Evolutionary conservation across 2,329 filamentous ascomycete species (phyloP), one percentile per base, ranked within the genome.

Genomic region (Sporothrix inflata): DNA sequence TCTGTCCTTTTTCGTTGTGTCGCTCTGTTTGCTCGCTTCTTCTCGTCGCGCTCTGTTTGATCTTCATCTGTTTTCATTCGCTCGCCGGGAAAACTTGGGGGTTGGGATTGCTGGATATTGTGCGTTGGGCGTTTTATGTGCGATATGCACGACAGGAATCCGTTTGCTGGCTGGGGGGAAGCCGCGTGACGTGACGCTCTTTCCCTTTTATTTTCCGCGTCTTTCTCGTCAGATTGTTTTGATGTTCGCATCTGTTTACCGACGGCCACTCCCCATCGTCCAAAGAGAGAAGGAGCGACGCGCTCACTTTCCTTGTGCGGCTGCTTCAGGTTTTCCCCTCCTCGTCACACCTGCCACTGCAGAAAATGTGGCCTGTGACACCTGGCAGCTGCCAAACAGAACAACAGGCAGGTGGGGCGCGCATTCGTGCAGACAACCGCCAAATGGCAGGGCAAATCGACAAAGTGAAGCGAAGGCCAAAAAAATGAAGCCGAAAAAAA

Each of bases 231-330:
- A 19, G 14, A 5, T 47, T 47, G 42, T 47, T 47, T 47, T 47
- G 42, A 47, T 19, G 42, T 16, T 47, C 42, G 42, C 42, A 47
- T 47, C 1, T 47, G 42, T 47, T 47, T 47, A 21, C 47, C 16
- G 19, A 49, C n/a, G 5, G 8, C 5, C 16, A 16, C 47, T 49
- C 19, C 19, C 8, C 19, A 21, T 49, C 47, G 19, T 21, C 47
- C 5, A 24, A 49, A 19, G 14, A 21, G 4, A 21, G 65, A 67
- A 67, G 45, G 65, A 51, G 45, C 65, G 45, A 67, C 27, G 45
- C 45, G 27, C 65, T 67, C 65, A 51, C 65, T 51, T 67, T 51
- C 65, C 45, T 27, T 14, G 21, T 19, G 47, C 27, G 12, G 12
- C 21, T 0, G 11, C 21, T 30, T 16, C 34, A 14, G 16, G 9